phyloP scores from a whole-genome alignment of 2,329 filamentous ascomycete species.

The Hymenotorrendiella dingleyae region DNA sequence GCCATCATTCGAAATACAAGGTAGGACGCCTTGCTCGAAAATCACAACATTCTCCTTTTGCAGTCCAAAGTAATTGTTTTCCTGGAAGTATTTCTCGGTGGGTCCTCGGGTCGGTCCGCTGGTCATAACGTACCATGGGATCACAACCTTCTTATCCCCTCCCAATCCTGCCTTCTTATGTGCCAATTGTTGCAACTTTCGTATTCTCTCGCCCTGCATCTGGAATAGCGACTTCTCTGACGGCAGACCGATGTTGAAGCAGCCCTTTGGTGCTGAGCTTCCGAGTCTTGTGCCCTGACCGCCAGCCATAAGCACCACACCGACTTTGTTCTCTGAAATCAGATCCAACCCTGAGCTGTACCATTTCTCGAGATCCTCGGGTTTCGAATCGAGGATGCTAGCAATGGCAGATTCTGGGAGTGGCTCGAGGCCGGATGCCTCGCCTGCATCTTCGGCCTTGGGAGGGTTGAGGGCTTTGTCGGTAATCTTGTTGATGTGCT shows the following conservation, averaged over 20 bases:
- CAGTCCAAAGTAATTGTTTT: slow-evolving; percentile 88
- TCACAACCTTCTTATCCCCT: slow-evolving; percentile 51
- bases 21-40: slow-evolving; percentile 95
- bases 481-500: slow-evolving; percentile 81
- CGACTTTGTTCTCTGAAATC: slow-evolving; percentile 64
- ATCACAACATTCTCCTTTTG: slow-evolving; percentile 79
- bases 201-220: slow-evolving; percentile 91
- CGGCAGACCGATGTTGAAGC: slow-evolving; percentile 91
- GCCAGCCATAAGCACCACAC: slow-evolving; percentile 93
- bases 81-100: slow-evolving; percentile 88
- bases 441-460: slow-evolving; percentile 39
- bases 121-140: slow-evolving; percentile 99
- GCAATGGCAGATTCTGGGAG: slow-evolving; percentile 81
- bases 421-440: slow-evolving; percentile 60
- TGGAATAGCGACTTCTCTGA: slow-evolving; percentile 95
- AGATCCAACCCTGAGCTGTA: slow-evolving; percentile 64
- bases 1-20: slow-evolving; percentile 94
- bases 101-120: slow-evolving; percentile 87
- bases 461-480: slow-evolving; percentile 75
- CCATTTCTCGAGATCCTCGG: slow-evolving; percentile 75
- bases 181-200: slow-evolving; percentile 77
- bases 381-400: slow-evolving; percentile 83
- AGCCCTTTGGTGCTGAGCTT: slow-evolving; percentile 93
- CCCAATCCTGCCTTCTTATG: slow-evolving; percentile 57
- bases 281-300: slow-evolving; percentile 93